phyloP scores from a whole-genome alignment of 352 stramenopile genomes.

The Nothophytophthora sp. region DNA sequence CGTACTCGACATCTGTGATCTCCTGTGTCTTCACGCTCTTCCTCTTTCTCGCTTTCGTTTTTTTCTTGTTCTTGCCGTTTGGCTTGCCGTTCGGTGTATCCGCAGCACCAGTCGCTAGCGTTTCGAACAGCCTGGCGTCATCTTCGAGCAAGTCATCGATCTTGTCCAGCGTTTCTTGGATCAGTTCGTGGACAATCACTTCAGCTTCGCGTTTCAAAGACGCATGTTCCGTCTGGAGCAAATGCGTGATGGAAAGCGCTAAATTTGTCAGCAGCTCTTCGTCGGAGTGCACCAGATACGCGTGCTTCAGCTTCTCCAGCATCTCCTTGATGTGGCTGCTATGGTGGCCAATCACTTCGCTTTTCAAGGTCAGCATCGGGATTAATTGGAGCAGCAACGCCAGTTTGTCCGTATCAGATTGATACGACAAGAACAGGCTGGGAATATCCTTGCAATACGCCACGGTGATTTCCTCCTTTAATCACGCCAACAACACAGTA shows the following conservation, averaged over 20 bases:
- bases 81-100: conserved; percentile 15
- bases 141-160: conserved; percentile 48
- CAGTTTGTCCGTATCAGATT: conserved; percentile 82
- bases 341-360: conserved; percentile 71
- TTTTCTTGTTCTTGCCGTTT: conserved; percentile 33
- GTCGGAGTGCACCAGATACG: conserved; percentile 67
- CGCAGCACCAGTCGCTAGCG: conserved; percentile 6
- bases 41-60: conserved; percentile 26
- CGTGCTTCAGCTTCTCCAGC: conserved; percentile 77
- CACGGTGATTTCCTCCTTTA: conserved; percentile 75
- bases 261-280: conserved; percentile 72
- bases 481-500: not conserved
- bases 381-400: conserved; percentile 75
- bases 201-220: conserved; percentile 81
- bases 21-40: conserved; percentile 45
- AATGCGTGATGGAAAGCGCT: conserved; percentile 63
- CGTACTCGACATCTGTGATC: conserved; percentile 70
- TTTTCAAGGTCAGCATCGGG: conserved; percentile 61
- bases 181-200: conserved; percentile 69
- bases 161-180: conserved; percentile 73
- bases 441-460: conserved; percentile 84
- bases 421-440: conserved; percentile 69
- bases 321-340: conserved; percentile 66
- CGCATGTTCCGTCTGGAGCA: conserved; percentile 72
- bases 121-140: conserved; percentile 44